Evolutionary conservation across 2,329 filamentous ascomycete species (phyloP), one percentile per base, ranked within the genome.

Genomic region (Macrophomina pseudophaseolina): DNA sequence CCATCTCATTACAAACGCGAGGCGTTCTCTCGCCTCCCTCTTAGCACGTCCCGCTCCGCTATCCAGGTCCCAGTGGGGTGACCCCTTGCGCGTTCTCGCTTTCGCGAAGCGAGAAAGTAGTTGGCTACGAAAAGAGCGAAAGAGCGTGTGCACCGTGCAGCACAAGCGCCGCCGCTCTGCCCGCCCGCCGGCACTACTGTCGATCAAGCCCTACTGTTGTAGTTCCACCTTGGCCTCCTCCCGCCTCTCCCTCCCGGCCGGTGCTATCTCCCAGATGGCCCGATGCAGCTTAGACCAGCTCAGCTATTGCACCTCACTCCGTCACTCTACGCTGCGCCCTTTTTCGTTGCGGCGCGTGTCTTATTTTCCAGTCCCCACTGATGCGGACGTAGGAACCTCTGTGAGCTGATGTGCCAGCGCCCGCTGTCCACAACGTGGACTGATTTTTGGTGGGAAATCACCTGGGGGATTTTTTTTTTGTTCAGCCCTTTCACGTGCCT

Each of bases 1-100:
- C 56, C 40, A 35, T 28, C 40, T 18, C 40, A 46, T 60, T 44
- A 58, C 54, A 58, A 44, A 58, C 44, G 54, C 54, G 4, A 23
- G 40, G 16, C 56, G 23, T 23, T 23, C 23, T 23, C 23, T 40
- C 56, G 14, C 23, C 28, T 23, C 12, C 16, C 16, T 32, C 28
- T 32, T 16, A 6, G 30, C 18, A 46, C 56, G 16, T 44, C 40
- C 30, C 30, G 23, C 56, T 12, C 14, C 56, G 9, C 56, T 12
- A 3, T 42, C 53, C 42, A 16, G 16, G 5, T n/a, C 42, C 42
- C 11, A 44, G 42, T n/a, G 38, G 8, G 38, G 8, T 14, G 38
- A 3, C 14, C 42, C 42, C 8, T 4, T 44, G 42, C 49, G 30
- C 49, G 3, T 23, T 35, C 33, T 52, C 49, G 49, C 49, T 14